Conservation (phyloP, 1,284 basidiomycete species). For the Meira nashicola region DNA sequence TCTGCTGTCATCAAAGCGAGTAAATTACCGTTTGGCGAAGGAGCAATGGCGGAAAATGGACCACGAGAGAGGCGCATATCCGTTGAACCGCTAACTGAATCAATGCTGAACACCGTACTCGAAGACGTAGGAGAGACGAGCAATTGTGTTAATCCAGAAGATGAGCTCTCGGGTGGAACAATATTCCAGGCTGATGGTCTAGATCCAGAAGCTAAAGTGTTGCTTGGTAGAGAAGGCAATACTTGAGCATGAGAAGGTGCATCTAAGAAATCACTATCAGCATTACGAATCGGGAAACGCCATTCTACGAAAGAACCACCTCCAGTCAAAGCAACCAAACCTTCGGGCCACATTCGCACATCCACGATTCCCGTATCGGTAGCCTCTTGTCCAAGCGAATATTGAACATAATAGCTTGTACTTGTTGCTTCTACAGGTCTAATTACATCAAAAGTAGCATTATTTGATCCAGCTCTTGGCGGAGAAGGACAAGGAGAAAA, state of each 20-base stretch:
- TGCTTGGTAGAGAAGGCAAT: not conserved
- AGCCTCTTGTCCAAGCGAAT: constrained; percentile 77
- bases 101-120: constrained; percentile 23
- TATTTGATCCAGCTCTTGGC: constrained; percentile 11
- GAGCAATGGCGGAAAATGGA: constrained; percentile 78
- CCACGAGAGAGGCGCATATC: constrained; percentile 69
- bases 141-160: constrained; percentile 7
- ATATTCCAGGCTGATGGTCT: constrained; percentile 13
- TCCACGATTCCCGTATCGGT: constrained; percentile 75
- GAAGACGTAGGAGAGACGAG: constrained; percentile 8
- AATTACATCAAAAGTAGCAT: not conserved
- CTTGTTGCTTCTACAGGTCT: constrained; percentile 30
- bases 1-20: constrained; percentile 73
- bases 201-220: constrained; percentile 2
- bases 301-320: constrained; percentile 71
- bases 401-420: constrained; percentile 73
- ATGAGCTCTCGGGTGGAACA: not conserved
- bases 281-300: constrained; percentile 67
- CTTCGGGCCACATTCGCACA: constrained; percentile 76
- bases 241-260: constrained; percentile 5
- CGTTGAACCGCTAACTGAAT: constrained; percentile 21
- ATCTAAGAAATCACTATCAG: constrained; percentile 14
- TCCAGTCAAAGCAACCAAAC: constrained; percentile 78
- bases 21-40: constrained; percentile 89
- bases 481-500: constrained; percentile 35